Base-by-base conservation (phyloP, 805 yeast species). In the Metschnikowia baotianmanensis region DNA sequence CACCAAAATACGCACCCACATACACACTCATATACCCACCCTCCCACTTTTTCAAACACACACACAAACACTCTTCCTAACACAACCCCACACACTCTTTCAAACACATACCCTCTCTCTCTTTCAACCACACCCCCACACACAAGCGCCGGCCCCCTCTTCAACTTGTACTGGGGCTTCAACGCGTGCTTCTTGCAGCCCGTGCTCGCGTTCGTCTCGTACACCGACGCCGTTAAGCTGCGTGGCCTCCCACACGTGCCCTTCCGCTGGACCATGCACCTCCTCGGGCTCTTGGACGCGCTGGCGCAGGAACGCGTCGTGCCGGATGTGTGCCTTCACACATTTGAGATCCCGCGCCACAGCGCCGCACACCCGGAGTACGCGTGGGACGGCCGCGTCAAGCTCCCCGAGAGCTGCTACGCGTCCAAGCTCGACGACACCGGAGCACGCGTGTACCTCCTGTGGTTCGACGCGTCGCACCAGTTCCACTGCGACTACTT, bases 121-220 rank as follows among this genome's bases (percentile, higher is more conserved):
- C n/a, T n/a, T n/a, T n/a, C n/a, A n/a, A n/a, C n/a, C n/a, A n/a
- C n/a, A n/a, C n/a, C n/a, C n/a, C n/a, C n/a, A n/a, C n/a, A n/a
- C 1, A 33, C 34, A 18, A 31, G 32, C 2, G 50, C 43, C 5
- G 47, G 36, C 36, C 30, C 38, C 11, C 52, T 51, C 12, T 65
- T 64, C 49, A 66, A 66, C 43, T 38, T 67, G 19, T 66, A 53
- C 42, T 51, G 62, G 44, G 73, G 73, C 10, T 64, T 52, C 43
- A 53, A 59, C 9, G 50, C 57, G 45, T 51, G 54, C 19, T 49
- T 55, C 9, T 63, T 65, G 1, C 40, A 43, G 17, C 50, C 62
- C 11, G 46, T 57, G 8, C 53, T 65, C 40, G 63, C 62, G 36
- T 55, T 57, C 29, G 50, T 53, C 11, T 48, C 52, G 28, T 48